phyloP scores from a whole-genome alignment of 2,329 filamentous ascomycete genomes.

The Aspergillus bombycis region DNA sequence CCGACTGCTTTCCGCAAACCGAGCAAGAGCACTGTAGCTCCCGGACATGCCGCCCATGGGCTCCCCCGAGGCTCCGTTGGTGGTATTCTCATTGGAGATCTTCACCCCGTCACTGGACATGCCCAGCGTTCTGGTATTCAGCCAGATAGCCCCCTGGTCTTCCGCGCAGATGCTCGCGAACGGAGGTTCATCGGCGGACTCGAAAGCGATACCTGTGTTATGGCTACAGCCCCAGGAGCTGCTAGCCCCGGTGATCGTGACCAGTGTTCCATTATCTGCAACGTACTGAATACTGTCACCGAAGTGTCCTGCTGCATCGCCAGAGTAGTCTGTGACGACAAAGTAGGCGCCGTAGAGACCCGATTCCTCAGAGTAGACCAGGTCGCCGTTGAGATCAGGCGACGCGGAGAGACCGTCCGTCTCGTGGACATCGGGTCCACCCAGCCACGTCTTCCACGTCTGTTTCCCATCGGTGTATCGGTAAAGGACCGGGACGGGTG shows the following conservation, averaged over 20 bases:
- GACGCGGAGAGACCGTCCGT: constrained; percentile 53
- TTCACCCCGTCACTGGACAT: constrained; percentile 59
- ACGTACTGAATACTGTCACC: constrained; percentile 62
- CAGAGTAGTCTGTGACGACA: constrained; percentile 62
- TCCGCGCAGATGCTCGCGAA: constrained; percentile 64
- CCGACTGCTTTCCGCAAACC: constrained; percentile 53
- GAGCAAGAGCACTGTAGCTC: constrained; percentile 61
- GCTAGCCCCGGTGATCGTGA: constrained; percentile 56
- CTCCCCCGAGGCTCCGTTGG: constrained; percentile 62
- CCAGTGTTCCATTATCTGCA: constrained; percentile 51
- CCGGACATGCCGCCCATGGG: constrained; percentile 66
- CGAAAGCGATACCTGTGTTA: constrained; percentile 67
- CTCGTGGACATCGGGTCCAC: constrained; percentile 58
- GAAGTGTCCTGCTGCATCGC: constrained; percentile 58
- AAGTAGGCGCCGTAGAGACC: constrained; percentile 65
- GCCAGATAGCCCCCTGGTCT: constrained; percentile 66
- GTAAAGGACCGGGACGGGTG: constrained; percentile 61
- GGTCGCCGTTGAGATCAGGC: constrained; percentile 65
- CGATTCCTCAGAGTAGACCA: constrained; percentile 61
- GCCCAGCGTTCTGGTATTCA: constrained; percentile 62
- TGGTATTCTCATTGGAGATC: constrained; percentile 65
- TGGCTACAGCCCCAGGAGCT: constrained; percentile 65
- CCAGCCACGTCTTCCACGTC: constrained; percentile 62
- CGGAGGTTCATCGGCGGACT: constrained; percentile 60
- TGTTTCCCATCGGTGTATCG: constrained; percentile 59